A percentile compares a stretch with the other conserved stretches of the same genome.
These are phyloP conservation scores for Naganishia kalamii DNA, from an alignment of 768 basidiomycete species.

Conservation along the genomic window DNA sequence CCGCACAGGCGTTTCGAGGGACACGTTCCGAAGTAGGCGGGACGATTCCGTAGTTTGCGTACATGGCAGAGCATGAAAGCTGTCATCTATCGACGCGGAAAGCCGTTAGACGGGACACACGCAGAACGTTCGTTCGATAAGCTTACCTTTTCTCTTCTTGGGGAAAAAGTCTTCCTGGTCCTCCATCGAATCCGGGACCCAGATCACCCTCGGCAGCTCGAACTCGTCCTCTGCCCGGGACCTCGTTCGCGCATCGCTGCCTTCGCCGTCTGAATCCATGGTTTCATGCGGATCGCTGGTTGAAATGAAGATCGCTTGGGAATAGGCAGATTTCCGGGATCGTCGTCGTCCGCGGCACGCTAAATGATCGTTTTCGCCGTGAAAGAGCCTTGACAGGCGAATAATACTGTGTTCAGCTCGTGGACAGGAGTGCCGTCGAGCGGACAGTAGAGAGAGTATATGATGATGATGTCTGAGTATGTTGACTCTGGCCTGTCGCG, in stretches of 20 bases:
- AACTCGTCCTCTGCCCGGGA: background rate
- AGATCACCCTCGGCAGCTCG: constrained; percentile 12
- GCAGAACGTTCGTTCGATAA: background rate
- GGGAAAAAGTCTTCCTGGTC: constrained; percentile 4
- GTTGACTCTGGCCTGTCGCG: too few relatives aligned
- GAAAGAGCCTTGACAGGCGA: too few relatives aligned
- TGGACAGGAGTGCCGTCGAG: too few relatives aligned
- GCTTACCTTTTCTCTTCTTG: background rate
- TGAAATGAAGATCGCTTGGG: too few relatives aligned
- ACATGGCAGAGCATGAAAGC: background rate
- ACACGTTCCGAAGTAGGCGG: background rate
- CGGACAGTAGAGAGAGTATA: too few relatives aligned
- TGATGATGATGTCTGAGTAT: too few relatives aligned
- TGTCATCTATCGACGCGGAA: background rate
- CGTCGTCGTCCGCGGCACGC: too few relatives aligned
- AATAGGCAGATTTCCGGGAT: too few relatives aligned
- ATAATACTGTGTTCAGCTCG: too few relatives aligned
- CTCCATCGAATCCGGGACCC: constrained; percentile 4
- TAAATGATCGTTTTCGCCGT: too few relatives aligned
- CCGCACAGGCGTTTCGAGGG: background rate
- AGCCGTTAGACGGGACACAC: background rate
- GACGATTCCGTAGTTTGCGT: constrained; percentile 4
- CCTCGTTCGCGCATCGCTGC: background rate
- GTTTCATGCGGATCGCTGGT: too few relatives aligned
- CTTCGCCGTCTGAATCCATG: constrained; percentile 7